phyloP scores from a whole-genome alignment of 805 yeast species.

The Komagataella pastoris region DNA sequence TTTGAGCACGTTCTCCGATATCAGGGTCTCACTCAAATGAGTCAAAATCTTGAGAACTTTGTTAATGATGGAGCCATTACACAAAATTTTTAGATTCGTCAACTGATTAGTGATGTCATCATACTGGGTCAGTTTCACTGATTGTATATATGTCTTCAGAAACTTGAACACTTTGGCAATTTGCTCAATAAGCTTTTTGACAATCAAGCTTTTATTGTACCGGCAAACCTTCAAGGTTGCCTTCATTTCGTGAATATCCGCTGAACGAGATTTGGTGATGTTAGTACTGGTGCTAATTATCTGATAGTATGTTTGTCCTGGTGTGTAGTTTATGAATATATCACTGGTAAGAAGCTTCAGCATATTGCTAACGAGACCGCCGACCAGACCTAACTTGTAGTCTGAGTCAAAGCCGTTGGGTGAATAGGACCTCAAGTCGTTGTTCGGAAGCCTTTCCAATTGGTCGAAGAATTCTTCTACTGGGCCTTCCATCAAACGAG shows the following conservation, averaged over 20 bases:
- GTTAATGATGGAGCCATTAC: constrained; percentile 15
- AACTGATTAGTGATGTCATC: neutral
- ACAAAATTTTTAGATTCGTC: constrained; percentile 9
- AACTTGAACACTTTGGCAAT: neutral
- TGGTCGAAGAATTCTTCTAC: neutral
- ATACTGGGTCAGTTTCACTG: neutral
- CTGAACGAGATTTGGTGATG: neutral
- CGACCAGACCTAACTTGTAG: neutral
- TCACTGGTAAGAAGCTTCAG: neutral
- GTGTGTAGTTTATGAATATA: neutral
- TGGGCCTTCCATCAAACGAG: neutral
- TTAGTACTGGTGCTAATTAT: neutral
- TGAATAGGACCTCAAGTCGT: neutral
- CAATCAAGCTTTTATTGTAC: neutral
- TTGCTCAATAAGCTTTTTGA: constrained; percentile 1
- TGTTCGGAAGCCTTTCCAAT: neutral
- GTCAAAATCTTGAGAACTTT: constrained; percentile 15
- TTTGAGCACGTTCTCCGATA: neutral
- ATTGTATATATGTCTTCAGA: neutral
- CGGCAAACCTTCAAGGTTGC: neutral
- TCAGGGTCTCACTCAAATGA: constrained; percentile 3
- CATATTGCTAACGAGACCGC: neutral
- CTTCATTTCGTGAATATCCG: neutral
- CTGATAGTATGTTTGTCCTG: neutral
- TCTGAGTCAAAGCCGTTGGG: neutral